These are phyloP conservation scores for Atalantia buxifolia DNA, from an alignment of 345 rosid genomes.

Conservation along the genomic window DNA sequence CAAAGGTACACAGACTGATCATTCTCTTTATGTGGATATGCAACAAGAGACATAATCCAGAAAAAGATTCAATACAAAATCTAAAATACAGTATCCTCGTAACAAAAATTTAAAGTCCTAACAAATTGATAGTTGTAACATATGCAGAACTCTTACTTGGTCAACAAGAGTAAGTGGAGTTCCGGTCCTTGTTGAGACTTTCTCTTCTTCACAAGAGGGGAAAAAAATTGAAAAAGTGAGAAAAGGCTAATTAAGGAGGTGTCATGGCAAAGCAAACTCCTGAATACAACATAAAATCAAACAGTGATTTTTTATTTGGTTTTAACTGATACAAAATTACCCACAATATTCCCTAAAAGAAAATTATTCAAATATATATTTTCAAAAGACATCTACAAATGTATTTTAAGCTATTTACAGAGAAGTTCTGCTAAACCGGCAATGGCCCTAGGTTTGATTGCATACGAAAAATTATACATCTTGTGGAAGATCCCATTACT, in stretches of 20 bases:
- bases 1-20: neutral
- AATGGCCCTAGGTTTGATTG: neutral
- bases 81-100: neutral
- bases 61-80: neutral
- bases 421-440: neutral
- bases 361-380: neutral
- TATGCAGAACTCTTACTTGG: constrained; percentile 31
- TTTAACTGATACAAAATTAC: neutral
- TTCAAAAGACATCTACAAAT: neutral
- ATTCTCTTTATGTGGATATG: neutral
- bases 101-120: neutral
- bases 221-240: constrained; percentile 8
- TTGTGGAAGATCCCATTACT: neutral
- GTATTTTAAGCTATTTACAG: neutral
- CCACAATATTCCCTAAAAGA: neutral
- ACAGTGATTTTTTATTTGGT: neutral
- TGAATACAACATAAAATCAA: neutral
- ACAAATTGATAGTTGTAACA: neutral
- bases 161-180: constrained; percentile 32
- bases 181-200: constrained; percentile 16
- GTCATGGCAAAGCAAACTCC: neutral
- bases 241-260: neutral
- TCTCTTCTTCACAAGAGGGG: constrained; percentile 29
- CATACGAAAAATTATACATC: neutral
- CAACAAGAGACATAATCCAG: neutral